Evolutionary conservation across 2,329 filamentous ascomycete species (phyloP).

Genomic region (Fusarium temperatum): DNA sequence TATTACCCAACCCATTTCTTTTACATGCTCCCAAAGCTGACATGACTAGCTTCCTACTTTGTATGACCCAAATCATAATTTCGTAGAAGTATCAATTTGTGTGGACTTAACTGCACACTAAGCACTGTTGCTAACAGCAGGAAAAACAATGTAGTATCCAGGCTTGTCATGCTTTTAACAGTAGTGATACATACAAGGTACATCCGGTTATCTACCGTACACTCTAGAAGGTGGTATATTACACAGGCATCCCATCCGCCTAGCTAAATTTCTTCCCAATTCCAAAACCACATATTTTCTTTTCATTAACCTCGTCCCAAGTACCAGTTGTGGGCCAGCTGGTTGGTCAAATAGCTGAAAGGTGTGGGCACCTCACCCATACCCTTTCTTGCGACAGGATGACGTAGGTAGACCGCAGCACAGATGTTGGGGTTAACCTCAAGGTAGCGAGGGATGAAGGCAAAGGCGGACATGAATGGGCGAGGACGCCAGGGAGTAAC

Average conservation of each 20-base stretch:
- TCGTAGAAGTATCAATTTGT: background rate
- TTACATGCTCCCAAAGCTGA: background rate
- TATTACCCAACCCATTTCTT: background rate
- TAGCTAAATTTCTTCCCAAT: slow-evolving; percentile 30
- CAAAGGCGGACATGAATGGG: slow-evolving; percentile 89
- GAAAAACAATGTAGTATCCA: slow-evolving; percentile 1
- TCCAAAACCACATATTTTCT: slow-evolving; percentile 7
- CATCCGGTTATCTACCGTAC: slow-evolving; percentile 44
- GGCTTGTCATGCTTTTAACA: slow-evolving; percentile 36
- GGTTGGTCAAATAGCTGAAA: slow-evolving; percentile 74
- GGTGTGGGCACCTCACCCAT: slow-evolving; percentile 86
- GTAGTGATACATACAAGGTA: slow-evolving; percentile 44
- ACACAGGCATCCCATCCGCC: slow-evolving; percentile 40
- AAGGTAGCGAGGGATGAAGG: slow-evolving; percentile 92
- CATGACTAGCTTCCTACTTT: background rate
- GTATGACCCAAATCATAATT: background rate
- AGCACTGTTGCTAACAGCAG: background rate
- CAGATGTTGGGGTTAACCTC: slow-evolving; percentile 99
- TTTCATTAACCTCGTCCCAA: slow-evolving; percentile 74
- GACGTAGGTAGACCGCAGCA: slow-evolving; percentile 91
- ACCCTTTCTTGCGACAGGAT: slow-evolving; percentile 88
- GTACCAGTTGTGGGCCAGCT: slow-evolving; percentile 95
- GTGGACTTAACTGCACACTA: background rate
- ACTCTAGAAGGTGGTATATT: slow-evolving; percentile 46
- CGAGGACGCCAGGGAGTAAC: slow-evolving; percentile 89